phyloP scores from a whole-genome alignment of 176 grass and related monocot species.

The Carex parvula region DNA sequence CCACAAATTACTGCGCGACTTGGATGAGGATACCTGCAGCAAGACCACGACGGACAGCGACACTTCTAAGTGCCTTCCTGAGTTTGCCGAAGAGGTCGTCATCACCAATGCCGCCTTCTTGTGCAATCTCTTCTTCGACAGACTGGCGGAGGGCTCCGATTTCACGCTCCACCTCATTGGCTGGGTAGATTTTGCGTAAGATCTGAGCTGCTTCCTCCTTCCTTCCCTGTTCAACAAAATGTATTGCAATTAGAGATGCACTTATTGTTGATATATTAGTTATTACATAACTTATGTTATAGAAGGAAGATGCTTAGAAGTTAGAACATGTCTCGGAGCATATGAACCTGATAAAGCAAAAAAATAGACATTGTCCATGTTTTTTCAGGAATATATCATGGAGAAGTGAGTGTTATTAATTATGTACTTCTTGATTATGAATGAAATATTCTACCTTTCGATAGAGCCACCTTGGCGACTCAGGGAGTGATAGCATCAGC shows the following conservation, averaged over 20 bases:
- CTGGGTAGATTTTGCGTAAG: constrained; percentile 49
- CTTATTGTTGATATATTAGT: background rate
- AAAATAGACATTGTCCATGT: background rate
- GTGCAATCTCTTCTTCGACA: constrained; percentile 47
- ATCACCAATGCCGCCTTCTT: constrained; percentile 43
- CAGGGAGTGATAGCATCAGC: too few species aligned
- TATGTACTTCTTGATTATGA: background rate
- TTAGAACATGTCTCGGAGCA: background rate
- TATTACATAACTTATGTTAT: background rate
- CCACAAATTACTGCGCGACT: constrained; percentile 67
- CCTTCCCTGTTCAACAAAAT: constrained; percentile 26
- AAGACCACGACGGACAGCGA: constrained; percentile 45
- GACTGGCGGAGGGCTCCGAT: constrained; percentile 62
- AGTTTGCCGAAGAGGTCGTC: constrained; percentile 21
- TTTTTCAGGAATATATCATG: background rate
- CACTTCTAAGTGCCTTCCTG: constrained; percentile 31
- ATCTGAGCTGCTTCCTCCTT: constrained; percentile 61
- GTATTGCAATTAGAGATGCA: background rate
- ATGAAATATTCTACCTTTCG: constrained; percentile 40
- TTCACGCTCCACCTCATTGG: constrained; percentile 50
- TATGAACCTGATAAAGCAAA: background rate
- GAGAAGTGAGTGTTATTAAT: background rate
- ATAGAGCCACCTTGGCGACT: constrained; percentile 80
- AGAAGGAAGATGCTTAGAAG: background rate
- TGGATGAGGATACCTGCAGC: constrained; percentile 55